Conservation (phyloP, 768 basidiomycete genomes). For the Rhizopogon vesiculosus region DNA sequence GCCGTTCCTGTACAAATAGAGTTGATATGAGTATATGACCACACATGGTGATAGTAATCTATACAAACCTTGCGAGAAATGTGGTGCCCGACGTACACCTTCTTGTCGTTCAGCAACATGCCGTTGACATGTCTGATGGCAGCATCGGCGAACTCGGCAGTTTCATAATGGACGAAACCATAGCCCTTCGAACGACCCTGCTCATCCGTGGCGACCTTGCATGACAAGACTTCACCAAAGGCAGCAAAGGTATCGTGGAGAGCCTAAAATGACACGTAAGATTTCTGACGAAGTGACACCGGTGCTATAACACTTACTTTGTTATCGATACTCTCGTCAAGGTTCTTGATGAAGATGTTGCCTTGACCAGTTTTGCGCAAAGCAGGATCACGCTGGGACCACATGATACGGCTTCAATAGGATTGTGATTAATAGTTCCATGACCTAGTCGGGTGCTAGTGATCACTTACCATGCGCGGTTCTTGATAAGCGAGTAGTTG, state of each 20-base stretch:
- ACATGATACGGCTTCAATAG: constrained; percentile 90
- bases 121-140: constrained; percentile 99
- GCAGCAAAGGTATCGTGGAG: constrained; percentile 99
- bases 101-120: constrained; percentile 99
- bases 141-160: constrained; percentile 89
- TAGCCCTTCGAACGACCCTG: constrained; percentile 95
- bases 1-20: constrained; percentile 66
- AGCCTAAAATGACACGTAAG: constrained; percentile 46
- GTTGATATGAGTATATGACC: too few species aligned
- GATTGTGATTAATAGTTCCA: constrained; percentile 3
- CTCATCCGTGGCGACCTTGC: constrained; percentile 98
- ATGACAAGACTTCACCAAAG: constrained; percentile 97
- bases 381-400: constrained; percentile 99
- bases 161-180: constrained; percentile 99
- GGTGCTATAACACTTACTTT: constrained; percentile 48
- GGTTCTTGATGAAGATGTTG: constrained; percentile 99
- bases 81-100: constrained; percentile 97
- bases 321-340: constrained; percentile 97
- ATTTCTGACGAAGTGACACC: neutral
- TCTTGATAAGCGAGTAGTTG: constrained; percentile 99
- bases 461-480: constrained; percentile 80
- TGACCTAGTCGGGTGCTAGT: neutral
- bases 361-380: constrained; percentile 99
- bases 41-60: neutral
- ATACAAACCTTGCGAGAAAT: constrained; percentile 84